Evolutionary conservation across 2,329 filamentous ascomycete genomes (phyloP).

Genomic region (Bisporella sp.): DNA sequence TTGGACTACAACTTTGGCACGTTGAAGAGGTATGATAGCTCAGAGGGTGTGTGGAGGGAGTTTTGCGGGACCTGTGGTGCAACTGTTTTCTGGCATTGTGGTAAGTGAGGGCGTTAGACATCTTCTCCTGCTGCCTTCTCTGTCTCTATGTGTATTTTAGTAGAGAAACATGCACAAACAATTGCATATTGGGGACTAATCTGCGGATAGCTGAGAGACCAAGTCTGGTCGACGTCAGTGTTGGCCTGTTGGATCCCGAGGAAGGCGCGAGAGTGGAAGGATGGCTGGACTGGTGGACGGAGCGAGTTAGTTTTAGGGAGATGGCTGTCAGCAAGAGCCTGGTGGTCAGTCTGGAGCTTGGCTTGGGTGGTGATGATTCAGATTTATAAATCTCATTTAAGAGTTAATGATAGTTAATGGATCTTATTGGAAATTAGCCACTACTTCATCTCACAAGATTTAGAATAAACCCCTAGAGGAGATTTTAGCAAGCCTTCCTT

Average conservation of each 20-base stretch:
- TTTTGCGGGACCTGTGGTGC: conserved; percentile 59
- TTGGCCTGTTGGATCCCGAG: conserved; percentile 45
- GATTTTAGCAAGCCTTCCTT: too few relatives aligned
- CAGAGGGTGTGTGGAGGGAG: conserved; percentile 44
- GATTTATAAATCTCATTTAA: too few relatives aligned
- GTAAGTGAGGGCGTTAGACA: conserved; percentile 17
- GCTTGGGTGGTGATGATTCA: conserved; percentile 8
- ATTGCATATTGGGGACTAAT: too few relatives aligned
- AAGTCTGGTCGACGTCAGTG: conserved; percentile 55
- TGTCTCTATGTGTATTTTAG: too few relatives aligned
- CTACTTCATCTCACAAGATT: too few relatives aligned
- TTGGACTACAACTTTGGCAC: conserved; percentile 34
- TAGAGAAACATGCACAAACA: too few relatives aligned
- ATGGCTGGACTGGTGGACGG: conserved; percentile 57
- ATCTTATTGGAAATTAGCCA: too few relatives aligned
- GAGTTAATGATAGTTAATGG: too few relatives aligned
- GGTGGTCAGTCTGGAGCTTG: conserved; percentile 14
- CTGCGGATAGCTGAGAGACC: conserved; percentile 28
- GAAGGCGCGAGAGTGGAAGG: conserved; percentile 47
- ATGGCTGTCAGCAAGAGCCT: conserved; percentile 18
- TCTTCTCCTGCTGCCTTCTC: too few relatives aligned
- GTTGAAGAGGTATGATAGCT: conserved; percentile 47
- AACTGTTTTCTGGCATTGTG: conserved; percentile 55
- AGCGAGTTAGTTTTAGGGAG: conserved; percentile 46
- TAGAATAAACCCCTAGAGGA: too few relatives aligned